These are phyloP conservation scores for Heritiera littoralis DNA, from an alignment of 345 rosid species.

Conservation along the genomic window DNA sequence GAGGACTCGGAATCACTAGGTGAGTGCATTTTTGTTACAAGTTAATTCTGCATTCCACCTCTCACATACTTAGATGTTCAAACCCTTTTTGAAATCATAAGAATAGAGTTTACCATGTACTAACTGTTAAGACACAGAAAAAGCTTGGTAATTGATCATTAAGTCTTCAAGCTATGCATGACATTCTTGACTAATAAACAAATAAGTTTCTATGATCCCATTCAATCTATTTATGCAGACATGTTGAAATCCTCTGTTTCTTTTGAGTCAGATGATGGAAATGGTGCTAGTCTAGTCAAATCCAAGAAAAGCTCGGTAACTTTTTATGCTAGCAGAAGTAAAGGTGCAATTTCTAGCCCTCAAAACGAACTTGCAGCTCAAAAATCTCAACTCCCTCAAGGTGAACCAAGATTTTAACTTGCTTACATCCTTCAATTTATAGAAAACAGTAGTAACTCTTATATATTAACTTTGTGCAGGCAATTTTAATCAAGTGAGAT, in stretches of 20 bases:
- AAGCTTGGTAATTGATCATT: not conserved
- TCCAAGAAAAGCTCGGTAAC: not conserved
- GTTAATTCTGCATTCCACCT: not conserved
- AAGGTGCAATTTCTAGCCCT: not conserved
- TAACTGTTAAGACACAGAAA: not conserved
- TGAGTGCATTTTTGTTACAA: not conserved
- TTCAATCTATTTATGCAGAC: not conserved
- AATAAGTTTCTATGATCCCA: too few relatives aligned
- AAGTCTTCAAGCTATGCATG: not conserved
- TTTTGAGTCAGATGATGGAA: not conserved
- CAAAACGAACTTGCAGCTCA: not conserved
- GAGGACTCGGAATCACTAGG: not conserved
- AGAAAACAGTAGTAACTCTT: not conserved
- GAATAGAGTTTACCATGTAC: not conserved
- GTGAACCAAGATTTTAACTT: not conserved
- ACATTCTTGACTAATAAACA: not conserved
- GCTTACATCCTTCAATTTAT: not conserved
- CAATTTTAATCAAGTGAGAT: not conserved
- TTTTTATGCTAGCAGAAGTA: not conserved
- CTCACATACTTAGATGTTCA: not conserved
- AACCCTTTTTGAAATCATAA: not conserved
- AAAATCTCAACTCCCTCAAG: not conserved
- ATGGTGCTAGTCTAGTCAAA: not conserved
- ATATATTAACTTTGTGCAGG: not conserved
- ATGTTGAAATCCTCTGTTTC: not conserved